Base-by-base conservation (phyloP, 83 land plant species). In the Thuja plicata region DNA sequence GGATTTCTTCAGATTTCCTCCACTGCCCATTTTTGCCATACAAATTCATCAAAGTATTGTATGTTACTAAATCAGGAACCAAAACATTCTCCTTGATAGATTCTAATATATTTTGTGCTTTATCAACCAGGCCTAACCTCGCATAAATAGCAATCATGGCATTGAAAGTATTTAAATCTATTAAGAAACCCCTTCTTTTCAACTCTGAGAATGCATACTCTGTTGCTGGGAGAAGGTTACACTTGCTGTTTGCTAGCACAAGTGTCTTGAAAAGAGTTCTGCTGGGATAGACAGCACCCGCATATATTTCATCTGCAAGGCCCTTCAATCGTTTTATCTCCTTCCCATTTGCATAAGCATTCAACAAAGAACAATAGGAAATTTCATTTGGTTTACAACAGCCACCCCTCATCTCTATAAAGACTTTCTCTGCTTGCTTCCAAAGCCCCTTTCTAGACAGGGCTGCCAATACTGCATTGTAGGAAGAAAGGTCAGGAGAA, bases 71-170 rank as follows among this genome's bases (percentile, higher is more conserved):
- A 81, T 93, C 96, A 27, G 98, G 99, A 37, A 90, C 93, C 88
- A 94, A 91, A 24, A 96, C 94, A 90, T 90, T 90, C 73, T 90
- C 90, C 57, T 87, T 88, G 91, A 97, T 93, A 87, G 89, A 91
- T 27, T 88, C 89, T 50, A 95, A 73, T 8, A 92, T 92, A 45
- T 97, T 95, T 66, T 95, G 85, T 27, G 98, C 97, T 90, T 95
- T 95, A 32, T 87, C 89, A 80, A 95, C 86, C 94, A 91, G 92
- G 45, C 94, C 96, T 90, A 92, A 91, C 93, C 96, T 94, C 27
- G 96, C 99, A 93, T 96, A 97, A 73, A 97, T 91, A 3, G 99
- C 93, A 76, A 98, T 89, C 99, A 98, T 95, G 76, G 98, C 93
- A 91, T 97, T 98, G 17, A 94, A 91, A 24, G 94, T 91, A 43